Evolutionary conservation across 306 rosid genomes (phyloP), one percentile per base, ranked within the genome.

Genomic region (Acacia crassicarpa): DNA sequence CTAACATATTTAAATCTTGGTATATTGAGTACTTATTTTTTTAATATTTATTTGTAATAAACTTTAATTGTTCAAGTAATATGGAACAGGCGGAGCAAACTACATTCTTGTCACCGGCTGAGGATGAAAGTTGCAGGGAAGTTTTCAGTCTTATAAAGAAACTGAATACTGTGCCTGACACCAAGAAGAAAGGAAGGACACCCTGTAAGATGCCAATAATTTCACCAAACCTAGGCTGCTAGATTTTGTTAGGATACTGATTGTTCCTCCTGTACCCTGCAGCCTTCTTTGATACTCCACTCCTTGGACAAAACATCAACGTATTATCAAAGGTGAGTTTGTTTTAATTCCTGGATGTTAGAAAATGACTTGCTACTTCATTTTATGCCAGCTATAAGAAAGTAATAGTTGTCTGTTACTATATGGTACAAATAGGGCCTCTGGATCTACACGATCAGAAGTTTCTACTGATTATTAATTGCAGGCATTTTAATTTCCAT

Each of bases 91-190:
- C 78, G 45, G 89, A 83, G 80, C 86, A 82, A 79, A 78, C 91
- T 23, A 75, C 82, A n/a, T 89, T 93, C 82, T 79, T 88, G 81
- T 95, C 98, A 35, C 99, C 96, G 0, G 94, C 91, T 27, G 99
- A 95, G 78, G 98, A 92, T 67, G 93, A 92, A 84, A 90, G 91
- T 69, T 89, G 87, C 62, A 89, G 85, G 83, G 94, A 87, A 49
- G 90, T 91, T 86, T 95, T 93, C 90, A 86, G 94, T 78, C 97
- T 72, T 76, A 95, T 95, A 63, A 95, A 93, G 89, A 95, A 92
- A 82, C 81, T 92, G 82, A 95, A 95, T 84, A 53, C 83, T 87
- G 87, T 87, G 23, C 90, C 96, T 3, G 93, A 91, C 43, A 30
- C 81, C 53, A 93, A 86, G 90, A 93, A 86, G 86, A 91, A 77